Conservation (phyloP, 2,329 filamentous ascomycete genomes). For the Trichoderma koningii region DNA sequence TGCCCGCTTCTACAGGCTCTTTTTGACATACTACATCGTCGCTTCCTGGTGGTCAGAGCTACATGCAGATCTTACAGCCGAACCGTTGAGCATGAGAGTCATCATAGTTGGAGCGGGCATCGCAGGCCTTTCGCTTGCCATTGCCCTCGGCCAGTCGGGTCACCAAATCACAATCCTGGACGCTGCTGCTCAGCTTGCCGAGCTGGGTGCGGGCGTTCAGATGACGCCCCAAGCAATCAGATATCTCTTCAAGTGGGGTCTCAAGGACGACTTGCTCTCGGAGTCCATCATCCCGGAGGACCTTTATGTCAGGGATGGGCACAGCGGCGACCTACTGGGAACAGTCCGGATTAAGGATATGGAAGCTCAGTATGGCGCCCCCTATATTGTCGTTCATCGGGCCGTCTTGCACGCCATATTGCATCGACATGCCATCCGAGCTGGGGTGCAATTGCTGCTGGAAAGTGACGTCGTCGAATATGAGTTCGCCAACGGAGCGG, state of each 20-base stretch:
- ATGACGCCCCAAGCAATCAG: constrained; percentile 39
- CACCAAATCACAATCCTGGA: constrained; percentile 55
- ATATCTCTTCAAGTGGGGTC: constrained; percentile 38
- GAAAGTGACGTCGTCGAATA: constrained; percentile 34
- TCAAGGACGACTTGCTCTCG: constrained; percentile 30
- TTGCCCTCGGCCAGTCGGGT: constrained; percentile 45
- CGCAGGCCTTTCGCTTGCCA: constrained; percentile 41
- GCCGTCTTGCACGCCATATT: constrained; percentile 41
- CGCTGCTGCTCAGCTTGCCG: constrained; percentile 48
- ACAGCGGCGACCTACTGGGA: constrained; percentile 33
- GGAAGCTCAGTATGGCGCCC: constrained; percentile 35
- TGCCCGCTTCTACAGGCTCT: background rate
- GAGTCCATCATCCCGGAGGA: constrained; percentile 31
- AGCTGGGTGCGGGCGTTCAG: constrained; percentile 38
- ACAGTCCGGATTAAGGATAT: constrained; percentile 30
- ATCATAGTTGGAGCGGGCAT: constrained; percentile 52
- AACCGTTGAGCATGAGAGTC: constrained; percentile 25
- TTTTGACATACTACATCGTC: background rate
- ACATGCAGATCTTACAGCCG: no score
- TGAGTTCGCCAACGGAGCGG: constrained; percentile 31
- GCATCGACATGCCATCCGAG: constrained; percentile 34
- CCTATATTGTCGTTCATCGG: constrained; percentile 42
- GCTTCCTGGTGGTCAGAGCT: background rate
- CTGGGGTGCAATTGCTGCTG: constrained; percentile 34
- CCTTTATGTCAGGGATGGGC: constrained; percentile 34